These are phyloP conservation scores for Cercospora sp. DNA, from an alignment of 2,329 filamentous ascomycete species.

Conservation along the genomic window DNA sequence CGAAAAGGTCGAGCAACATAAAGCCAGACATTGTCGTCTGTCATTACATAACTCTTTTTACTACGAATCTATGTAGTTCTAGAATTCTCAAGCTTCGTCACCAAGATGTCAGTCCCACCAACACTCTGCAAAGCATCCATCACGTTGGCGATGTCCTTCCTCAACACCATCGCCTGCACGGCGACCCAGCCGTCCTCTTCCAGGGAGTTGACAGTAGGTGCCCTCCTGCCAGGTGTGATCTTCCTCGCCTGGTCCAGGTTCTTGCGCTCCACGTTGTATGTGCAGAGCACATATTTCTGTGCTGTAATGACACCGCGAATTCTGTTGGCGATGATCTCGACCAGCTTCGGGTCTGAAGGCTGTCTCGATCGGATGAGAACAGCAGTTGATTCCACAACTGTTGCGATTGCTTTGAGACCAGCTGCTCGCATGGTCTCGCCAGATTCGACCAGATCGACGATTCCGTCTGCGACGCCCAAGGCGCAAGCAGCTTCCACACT, in stretches of 20 bases:
- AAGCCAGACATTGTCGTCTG: background rate
- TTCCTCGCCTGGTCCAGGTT: constrained; percentile 66
- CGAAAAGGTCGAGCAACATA: too few species aligned
- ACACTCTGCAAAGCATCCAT: constrained; percentile 81
- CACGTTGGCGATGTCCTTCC: constrained; percentile 76
- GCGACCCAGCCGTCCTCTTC: constrained; percentile 92
- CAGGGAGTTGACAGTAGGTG: constrained; percentile 84
- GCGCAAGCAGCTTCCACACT: constrained; percentile 98
- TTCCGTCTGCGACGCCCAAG: constrained; percentile 91
- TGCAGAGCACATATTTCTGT: constrained; percentile 89
- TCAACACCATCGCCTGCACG: constrained; percentile 90
- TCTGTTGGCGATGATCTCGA: constrained; percentile 80
- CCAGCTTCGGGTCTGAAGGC: constrained; percentile 74
- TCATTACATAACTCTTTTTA: background rate
- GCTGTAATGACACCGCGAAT: constrained; percentile 94
- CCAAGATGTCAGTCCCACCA: constrained; percentile 81
- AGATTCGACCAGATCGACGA: constrained; percentile 97
- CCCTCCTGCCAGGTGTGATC: constrained; percentile 91
- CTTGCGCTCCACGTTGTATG: constrained; percentile 84
- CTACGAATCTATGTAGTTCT: constrained; percentile 44
- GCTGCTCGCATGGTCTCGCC: constrained; percentile 98
- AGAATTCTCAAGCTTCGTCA: constrained; percentile 82
- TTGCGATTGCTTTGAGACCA: constrained; percentile 90
- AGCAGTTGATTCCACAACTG: constrained; percentile 82
- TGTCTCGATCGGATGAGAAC: constrained; percentile 89